These are phyloP conservation scores for Narthecium ossifragum DNA, from an alignment of 106 monocot genomes.

Conservation along the genomic window DNA sequence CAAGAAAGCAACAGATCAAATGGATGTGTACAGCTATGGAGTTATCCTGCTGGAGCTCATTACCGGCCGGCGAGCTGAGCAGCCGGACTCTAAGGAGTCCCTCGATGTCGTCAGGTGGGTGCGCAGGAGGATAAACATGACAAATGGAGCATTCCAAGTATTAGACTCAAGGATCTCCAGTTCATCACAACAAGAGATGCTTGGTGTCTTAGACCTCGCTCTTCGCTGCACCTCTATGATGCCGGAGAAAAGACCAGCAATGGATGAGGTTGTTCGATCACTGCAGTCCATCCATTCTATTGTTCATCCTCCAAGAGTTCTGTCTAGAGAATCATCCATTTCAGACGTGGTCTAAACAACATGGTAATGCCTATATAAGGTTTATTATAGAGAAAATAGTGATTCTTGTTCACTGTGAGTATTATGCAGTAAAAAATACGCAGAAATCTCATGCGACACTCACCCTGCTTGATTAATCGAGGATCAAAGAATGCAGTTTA, in stretches of 20 bases:
- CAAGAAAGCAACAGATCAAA: slow-evolving; percentile 51
- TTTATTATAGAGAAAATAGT: background rate
- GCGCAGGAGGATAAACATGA: slow-evolving; percentile 47
- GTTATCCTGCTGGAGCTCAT: slow-evolving; percentile 67
- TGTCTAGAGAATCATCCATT: slow-evolving; percentile 1
- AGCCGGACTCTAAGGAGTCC: slow-evolving; percentile 37
- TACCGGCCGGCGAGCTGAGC: slow-evolving; percentile 46
- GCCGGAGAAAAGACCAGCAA: slow-evolving; percentile 61
- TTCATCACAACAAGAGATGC: slow-evolving; percentile 32
- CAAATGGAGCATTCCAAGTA: slow-evolving; percentile 28
- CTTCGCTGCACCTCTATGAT: slow-evolving; percentile 50
- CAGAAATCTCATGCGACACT: background rate
- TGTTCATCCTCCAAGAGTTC: background rate
- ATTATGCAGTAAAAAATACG: too few relatives aligned
- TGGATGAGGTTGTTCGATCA: slow-evolving; percentile 45
- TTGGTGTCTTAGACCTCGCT: slow-evolving; percentile 43
- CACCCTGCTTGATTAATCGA: too few relatives aligned
- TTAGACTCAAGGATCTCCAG: slow-evolving; percentile 37
- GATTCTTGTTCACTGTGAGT: background rate
- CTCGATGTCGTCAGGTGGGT: slow-evolving; percentile 67
- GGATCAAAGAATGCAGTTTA: too few relatives aligned
- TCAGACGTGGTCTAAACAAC: background rate
- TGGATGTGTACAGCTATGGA: slow-evolving; percentile 73
- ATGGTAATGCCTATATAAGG: background rate
- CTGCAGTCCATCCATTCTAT: slow-evolving; percentile 25